Percentiles rank a stretch among this genome's conserved stretches.
These are phyloP conservation scores for Lophium mytilinum DNA, from an alignment of 495 filamentous ascomycete genomes.

Conservation along the genomic window DNA sequence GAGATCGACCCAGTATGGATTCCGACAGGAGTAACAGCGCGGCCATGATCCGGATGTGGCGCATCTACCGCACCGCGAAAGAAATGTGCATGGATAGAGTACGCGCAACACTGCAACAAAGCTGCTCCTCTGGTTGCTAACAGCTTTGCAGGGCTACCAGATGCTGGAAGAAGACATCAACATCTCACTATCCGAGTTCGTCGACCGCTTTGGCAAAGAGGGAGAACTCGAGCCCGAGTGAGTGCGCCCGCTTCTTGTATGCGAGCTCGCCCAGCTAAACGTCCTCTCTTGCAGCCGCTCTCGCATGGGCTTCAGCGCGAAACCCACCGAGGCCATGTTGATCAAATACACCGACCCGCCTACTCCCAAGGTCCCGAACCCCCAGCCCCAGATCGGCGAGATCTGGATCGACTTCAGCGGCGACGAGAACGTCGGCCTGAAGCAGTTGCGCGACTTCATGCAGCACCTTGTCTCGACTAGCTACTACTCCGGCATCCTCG, in stretches of 20 bases:
- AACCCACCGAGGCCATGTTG: conserved; percentile 74
- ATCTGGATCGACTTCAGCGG: conserved; percentile 90
- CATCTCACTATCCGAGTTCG: conserved; percentile 72
- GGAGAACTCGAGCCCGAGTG: conserved; percentile 63
- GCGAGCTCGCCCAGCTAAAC: neutral
- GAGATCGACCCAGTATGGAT: conserved; percentile 6
- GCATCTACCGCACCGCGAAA: conserved; percentile 30
- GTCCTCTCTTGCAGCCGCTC: conserved; percentile 50
- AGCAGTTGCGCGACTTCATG: conserved; percentile 83
- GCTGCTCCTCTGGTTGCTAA: neutral
- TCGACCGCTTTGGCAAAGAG: conserved; percentile 51
- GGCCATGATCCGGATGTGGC: conserved; percentile 25
- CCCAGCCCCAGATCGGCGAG: conserved; percentile 57
- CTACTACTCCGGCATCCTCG: conserved; percentile 81
- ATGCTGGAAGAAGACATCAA: conserved; percentile 80
- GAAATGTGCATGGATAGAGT: conserved; percentile 36
- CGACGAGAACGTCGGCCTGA: conserved; percentile 71
- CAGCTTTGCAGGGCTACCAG: conserved; percentile 69
- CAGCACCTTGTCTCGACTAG: conserved; percentile 67
- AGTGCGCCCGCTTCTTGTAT: conserved; percentile 13
- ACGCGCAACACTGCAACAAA: neutral
- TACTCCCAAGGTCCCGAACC: conserved; percentile 55
- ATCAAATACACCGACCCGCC: conserved; percentile 66
- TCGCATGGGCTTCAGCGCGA: conserved; percentile 76
- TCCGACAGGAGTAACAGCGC: conserved; percentile 13